A percentile compares a stretch with the other conserved stretches of the same genome.
Conservation (phyloP, 768 basidiomycete species). For the Sistotremastrum niveocremeum region DNA sequence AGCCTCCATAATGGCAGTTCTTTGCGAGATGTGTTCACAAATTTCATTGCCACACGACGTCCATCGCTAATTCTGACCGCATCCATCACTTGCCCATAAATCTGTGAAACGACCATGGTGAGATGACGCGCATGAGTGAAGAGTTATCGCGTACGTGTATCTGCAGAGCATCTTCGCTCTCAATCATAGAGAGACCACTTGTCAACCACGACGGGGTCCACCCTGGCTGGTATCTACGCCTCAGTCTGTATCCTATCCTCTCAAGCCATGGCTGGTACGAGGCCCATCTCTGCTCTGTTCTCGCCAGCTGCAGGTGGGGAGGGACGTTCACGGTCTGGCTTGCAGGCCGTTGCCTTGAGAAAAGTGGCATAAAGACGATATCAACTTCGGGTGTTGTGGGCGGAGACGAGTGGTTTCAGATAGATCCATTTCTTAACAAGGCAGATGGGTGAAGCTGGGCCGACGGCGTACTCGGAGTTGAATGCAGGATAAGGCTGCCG, state of each 20-base stretch:
- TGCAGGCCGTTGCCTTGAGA: no score
- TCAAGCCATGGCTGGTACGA: slow-evolving; percentile 1
- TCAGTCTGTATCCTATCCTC: neutral
- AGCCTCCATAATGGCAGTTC: slow-evolving; percentile 3
- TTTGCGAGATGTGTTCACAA: neutral
- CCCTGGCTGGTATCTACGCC: neutral
- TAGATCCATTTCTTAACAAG: no score
- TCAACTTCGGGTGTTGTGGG: no score
- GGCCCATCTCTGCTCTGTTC: neutral
- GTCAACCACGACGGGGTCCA: slow-evolving; percentile 1
- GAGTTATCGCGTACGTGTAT: neutral
- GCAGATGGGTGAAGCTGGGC: no score
- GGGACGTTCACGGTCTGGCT: no score
- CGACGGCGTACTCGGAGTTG: no score
- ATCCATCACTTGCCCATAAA: neutral
- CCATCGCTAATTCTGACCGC: neutral
- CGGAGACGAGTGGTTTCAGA: no score
- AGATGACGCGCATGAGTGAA: neutral
- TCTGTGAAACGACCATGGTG: neutral
- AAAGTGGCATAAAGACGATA: no score
- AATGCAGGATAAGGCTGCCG: no score
- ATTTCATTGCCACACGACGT: neutral
- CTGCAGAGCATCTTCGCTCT: neutral
- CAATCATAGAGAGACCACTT: neutral
- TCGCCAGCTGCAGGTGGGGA: no score